Conservation (phyloP, 164 flowering plant genomes). For the Malania oleifera region DNA sequence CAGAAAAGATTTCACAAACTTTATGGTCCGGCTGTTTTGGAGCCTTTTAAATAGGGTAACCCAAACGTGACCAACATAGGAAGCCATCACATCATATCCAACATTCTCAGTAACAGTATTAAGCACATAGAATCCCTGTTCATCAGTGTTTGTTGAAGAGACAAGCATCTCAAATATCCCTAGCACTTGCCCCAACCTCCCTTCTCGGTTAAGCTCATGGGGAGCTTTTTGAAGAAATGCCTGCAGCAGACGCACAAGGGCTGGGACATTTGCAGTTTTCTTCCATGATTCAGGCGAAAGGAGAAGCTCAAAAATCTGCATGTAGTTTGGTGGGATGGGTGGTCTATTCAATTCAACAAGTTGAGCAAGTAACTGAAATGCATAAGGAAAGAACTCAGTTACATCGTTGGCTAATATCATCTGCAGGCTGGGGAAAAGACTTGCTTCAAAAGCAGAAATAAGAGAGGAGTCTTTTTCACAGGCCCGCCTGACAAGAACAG, state of each 20-base stretch:
- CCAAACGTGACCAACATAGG: conserved; percentile 67
- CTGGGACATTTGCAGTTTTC: conserved; percentile 76
- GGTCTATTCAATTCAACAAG: conserved; percentile 79
- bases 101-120: conserved; percentile 86
- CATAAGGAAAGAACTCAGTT: conserved; percentile 88
- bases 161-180: conserved; percentile 75
- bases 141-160: conserved; percentile 54
- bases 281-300: conserved; percentile 75
- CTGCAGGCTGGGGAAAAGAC: conserved; percentile 69
- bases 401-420: conserved; percentile 61
- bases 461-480: conserved; percentile 70
- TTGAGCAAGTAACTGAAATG: conserved; percentile 88
- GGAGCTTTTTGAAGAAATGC: conserved; percentile 94
- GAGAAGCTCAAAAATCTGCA: conserved; percentile 69
- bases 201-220: conserved; percentile 61
- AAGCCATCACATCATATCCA: conserved; percentile 57
- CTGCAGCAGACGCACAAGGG: conserved; percentile 87
- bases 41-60: conserved; percentile 51
- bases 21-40: conserved; percentile 39
- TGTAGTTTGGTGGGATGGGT: conserved; percentile 61
- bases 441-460: conserved; percentile 57
- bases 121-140: conserved; percentile 88
- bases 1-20: conserved; percentile 65
- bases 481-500: conserved; percentile 68
- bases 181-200: conserved; percentile 59